Base-by-base conservation (phyloP, 805 yeast species). In the Ogataea zsoltii region DNA sequence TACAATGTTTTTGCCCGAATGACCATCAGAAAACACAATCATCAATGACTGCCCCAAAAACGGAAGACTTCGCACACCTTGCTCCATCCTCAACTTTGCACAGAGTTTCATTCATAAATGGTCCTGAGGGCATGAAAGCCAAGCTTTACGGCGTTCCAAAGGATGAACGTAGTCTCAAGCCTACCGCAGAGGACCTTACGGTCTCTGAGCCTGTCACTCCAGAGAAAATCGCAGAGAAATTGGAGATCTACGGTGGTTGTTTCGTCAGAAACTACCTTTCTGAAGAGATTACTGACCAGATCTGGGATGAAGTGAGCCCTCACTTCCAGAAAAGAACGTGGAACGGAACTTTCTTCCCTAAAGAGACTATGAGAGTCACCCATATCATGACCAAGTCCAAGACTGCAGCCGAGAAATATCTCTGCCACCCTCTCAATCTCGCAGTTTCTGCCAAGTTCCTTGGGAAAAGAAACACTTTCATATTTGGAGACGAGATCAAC, bases 401-500 rank as follows among this genome's bases (percentile, higher is more conserved):
- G 19, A 30, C 36, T 10, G 36, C 42, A 14, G 37, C 30, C 16
- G 25, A 46, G 34, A 26, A 33, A 35, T 30, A 36, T 28, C 3
- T 33, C 19, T 26, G 30, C 6, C 37, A 38, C 25, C 33, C 35
- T 12, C 15, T 44, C 17, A 33, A 44, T 26, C 37, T 30, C 3
- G 44, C 30, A 2, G 42, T 34, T 33, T 38, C 51, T 29, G 33
- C 55, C 45, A 40, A 29, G 7, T 40, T 44, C 32, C 35, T 44
- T n/a, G 34, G 43, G 4, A 35, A 33, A 31, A 17, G 32, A 14
- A 25, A 35, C 18, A 31, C 14, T 33, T 38, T 38, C 29, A 19
- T 33, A 25, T 19, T 33, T 17, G 52, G 50, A 15, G 19, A 50
- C 16, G 43, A 44, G 43, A 38, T 46, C 33, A 41, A 38, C 36